A percentile compares a stretch with the other conserved stretches of the same genome.
Evolutionary conservation across 2,329 filamentous ascomycete genomes (phyloP).

Genomic region (Alternaria alternata): DNA sequence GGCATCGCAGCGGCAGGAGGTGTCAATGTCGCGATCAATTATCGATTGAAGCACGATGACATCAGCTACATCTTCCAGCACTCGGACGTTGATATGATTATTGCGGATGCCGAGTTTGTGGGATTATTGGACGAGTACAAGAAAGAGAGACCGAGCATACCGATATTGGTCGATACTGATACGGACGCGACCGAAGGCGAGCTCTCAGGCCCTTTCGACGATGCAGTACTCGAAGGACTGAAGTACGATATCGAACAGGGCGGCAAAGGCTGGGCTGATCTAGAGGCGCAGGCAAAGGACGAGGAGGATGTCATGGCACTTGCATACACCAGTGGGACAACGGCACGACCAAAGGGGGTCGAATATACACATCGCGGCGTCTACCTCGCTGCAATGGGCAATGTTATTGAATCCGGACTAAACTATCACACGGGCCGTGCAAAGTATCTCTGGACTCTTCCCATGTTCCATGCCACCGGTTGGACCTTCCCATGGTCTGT

Average conservation of each 20-base stretch:
- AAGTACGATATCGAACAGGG: constrained; percentile 73
- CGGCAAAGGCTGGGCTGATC: constrained; percentile 75
- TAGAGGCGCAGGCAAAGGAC: constrained; percentile 73
- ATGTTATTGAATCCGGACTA: constrained; percentile 87
- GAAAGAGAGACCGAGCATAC: constrained; percentile 67
- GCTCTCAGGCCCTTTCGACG: constrained; percentile 80
- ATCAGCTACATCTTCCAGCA: constrained; percentile 91
- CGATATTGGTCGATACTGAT: constrained; percentile 83
- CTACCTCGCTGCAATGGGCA: constrained; percentile 84
- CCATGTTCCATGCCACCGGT: constrained; percentile 77
- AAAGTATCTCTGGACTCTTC: constrained; percentile 89
- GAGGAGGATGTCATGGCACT: constrained; percentile 87
- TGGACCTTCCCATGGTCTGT: constrained; percentile 94
- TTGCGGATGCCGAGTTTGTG: constrained; percentile 84
- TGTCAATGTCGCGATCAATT: constrained; percentile 77
- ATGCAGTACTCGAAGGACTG: constrained; percentile 82
- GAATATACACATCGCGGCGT: constrained; percentile 88
- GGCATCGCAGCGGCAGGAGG: constrained; percentile 83
- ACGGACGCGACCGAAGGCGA: constrained; percentile 79
- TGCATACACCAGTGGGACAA: constrained; percentile 94
- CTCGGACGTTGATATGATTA: constrained; percentile 83
- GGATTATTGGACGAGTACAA: constrained; percentile 73
- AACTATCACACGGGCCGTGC: constrained; percentile 75
- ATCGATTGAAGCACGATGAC: constrained; percentile 81
- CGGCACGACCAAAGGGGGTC: constrained; percentile 89